phyloP scores from a whole-genome alignment of 75 land plant genomes.

The Cupressus sempervirens region DNA sequence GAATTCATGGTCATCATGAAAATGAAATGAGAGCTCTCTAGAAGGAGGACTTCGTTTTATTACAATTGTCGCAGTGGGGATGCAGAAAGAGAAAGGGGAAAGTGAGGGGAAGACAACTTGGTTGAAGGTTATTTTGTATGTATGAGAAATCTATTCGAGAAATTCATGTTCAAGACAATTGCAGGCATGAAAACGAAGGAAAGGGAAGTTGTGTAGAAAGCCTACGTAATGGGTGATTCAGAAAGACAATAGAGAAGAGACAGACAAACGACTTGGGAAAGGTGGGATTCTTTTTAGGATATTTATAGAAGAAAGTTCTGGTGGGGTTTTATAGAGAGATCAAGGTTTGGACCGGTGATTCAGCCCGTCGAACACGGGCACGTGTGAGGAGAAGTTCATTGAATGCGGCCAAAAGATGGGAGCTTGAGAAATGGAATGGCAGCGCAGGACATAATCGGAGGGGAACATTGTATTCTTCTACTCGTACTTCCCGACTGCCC shows the following conservation, averaged over 20 bases:
- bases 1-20: neutral
- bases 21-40: neutral
- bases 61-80: no score
- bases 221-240: neutral
- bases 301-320: neutral
- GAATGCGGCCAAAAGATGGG: no score
- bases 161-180: neutral
- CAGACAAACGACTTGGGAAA: neutral
- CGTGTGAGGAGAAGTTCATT: neutral
- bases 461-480: no score
- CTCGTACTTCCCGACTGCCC: no score
- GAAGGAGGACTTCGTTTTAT: no score
- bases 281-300: neutral
- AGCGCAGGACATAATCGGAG: no score
- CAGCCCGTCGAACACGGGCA: neutral
- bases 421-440: no score
- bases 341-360: neutral
- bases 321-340: neutral
- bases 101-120: neutral
- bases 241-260: neutral
- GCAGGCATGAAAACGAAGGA: no score
- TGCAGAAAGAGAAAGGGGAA: no score
- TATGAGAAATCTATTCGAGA: neutral
- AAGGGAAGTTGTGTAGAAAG: no score
- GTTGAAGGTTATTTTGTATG: no score